Percentiles rank a stretch among this genome's conserved stretches.
Conservation (phyloP, 345 rosid genomes). For the Aquilaria malaccensis region DNA sequence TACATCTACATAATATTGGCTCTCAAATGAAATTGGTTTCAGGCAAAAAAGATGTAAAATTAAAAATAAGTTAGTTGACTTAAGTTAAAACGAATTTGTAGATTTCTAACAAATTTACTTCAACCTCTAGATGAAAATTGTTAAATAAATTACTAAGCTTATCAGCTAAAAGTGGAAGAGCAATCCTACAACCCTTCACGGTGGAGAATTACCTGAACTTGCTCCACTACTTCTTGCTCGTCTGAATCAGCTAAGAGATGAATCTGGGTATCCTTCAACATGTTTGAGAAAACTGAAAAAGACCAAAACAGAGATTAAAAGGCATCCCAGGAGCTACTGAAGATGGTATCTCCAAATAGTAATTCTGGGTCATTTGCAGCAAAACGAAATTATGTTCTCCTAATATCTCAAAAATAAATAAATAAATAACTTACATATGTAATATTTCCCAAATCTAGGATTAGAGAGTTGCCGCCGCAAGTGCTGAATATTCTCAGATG, state of each 20-base stretch:
- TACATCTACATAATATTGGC: too few relatives aligned
- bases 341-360: background rate
- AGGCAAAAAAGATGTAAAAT: too few relatives aligned
- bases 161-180: background rate
- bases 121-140: too few relatives aligned
- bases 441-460: slow-evolving; percentile 92
- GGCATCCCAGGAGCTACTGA: background rate
- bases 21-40: too few relatives aligned
- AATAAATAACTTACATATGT: slow-evolving; percentile 51
- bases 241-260: slow-evolving; percentile 97
- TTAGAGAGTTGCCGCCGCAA: slow-evolving; percentile 70
- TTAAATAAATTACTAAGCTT: too few relatives aligned
- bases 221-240: slow-evolving; percentile 92
- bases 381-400: slow-evolving; percentile 1
- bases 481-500: slow-evolving; percentile 78
- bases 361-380: background rate
- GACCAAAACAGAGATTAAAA: slow-evolving; percentile 8
- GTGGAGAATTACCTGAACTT: slow-evolving; percentile 67
- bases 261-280: slow-evolving; percentile 96
- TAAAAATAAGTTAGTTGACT: too few relatives aligned
- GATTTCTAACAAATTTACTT: too few relatives aligned
- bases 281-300: slow-evolving; percentile 84
- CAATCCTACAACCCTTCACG: too few relatives aligned
- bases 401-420: background rate
- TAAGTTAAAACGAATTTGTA: too few relatives aligned